phyloP scores from a whole-genome alignment of 176 grass and related monocot genomes.

The Musa itinerans region DNA sequence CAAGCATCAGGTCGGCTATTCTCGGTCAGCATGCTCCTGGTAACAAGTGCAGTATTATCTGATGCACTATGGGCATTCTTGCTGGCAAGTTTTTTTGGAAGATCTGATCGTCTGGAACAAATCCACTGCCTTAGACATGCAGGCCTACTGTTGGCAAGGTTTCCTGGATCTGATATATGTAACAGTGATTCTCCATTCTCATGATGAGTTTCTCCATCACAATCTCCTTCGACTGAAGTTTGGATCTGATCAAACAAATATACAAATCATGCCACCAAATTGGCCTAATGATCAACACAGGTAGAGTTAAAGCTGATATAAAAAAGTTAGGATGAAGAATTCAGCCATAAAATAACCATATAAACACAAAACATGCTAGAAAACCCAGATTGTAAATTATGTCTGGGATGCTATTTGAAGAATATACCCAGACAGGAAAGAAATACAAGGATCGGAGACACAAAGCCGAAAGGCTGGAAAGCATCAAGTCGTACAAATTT shows the following conservation, averaged over 20 bases:
- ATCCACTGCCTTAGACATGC: constrained; percentile 43
- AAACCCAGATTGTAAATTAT: not conserved
- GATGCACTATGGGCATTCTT: constrained; percentile 29
- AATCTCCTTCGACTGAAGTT: not conserved
- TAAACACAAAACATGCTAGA: not conserved
- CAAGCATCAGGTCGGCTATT: constrained; percentile 18
- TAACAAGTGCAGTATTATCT: constrained; percentile 10
- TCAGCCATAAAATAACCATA: not conserved
- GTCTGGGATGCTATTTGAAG: not conserved
- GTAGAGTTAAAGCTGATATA: not conserved
- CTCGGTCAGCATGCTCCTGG: constrained; percentile 22
- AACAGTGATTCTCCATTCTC: not conserved
- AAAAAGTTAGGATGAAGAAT: not conserved
- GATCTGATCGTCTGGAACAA: constrained; percentile 56
- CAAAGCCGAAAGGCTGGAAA: not conserved
- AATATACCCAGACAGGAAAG: not conserved
- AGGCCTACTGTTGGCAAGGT: constrained; percentile 10
- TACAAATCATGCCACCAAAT: not conserved
- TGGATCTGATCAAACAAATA: not conserved
- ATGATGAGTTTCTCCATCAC: constrained; percentile 5
- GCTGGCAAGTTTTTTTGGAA: constrained; percentile 36
- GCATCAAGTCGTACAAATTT: not conserved
- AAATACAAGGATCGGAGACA: not conserved
- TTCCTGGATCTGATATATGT: not conserved
- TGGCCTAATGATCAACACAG: not conserved